These are phyloP conservation scores for Komagataea norvegica DNA, from an alignment of 1,139 yeast species.

Conservation along the genomic window DNA sequence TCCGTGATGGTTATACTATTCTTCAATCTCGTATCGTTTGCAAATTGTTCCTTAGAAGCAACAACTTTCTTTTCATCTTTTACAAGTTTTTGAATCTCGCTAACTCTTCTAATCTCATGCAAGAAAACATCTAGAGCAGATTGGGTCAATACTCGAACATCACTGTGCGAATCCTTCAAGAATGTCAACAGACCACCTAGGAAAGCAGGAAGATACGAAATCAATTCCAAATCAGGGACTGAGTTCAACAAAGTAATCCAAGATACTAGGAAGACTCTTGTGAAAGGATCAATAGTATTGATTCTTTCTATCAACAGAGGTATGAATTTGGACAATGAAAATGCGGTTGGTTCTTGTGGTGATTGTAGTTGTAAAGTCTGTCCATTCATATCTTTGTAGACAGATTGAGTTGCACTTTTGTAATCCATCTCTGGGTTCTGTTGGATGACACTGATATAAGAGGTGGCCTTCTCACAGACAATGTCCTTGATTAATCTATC, in stretches of 20 bases:
- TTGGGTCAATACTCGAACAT: conserved; percentile 83
- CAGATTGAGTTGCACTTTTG: conserved; percentile 43
- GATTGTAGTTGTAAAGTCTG: conserved; percentile 62
- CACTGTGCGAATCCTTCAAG: conserved; percentile 79
- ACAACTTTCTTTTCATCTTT: conserved; percentile 17
- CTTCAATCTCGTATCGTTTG: conserved; percentile 12
- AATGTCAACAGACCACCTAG: conserved; percentile 81
- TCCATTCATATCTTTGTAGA: conserved; percentile 47
- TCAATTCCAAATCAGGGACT: conserved; percentile 85
- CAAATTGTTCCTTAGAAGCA: conserved; percentile 7
- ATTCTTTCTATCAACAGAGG: conserved; percentile 88
- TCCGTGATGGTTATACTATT: conserved; percentile 16
- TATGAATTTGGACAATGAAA: conserved; percentile 81
- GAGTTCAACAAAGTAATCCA: conserved; percentile 92
- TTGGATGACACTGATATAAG: conserved; percentile 77
- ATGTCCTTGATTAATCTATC: conserved; percentile 91
- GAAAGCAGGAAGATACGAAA: conserved; percentile 84
- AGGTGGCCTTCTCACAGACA: conserved; percentile 91
- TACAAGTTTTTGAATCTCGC: conserved; percentile 50
- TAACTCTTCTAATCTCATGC: conserved; percentile 72
- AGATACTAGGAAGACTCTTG: conserved; percentile 84
- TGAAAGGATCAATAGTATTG: conserved; percentile 88
- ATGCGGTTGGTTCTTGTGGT: conserved; percentile 69
- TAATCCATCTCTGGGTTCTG: conserved; percentile 41
- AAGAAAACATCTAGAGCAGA: conserved; percentile 69